Evolutionary conservation across 78 protist species (phyloP), one percentile per base, ranked within the genome.

Genomic region (Dictyostelium firmibasis): DNA sequence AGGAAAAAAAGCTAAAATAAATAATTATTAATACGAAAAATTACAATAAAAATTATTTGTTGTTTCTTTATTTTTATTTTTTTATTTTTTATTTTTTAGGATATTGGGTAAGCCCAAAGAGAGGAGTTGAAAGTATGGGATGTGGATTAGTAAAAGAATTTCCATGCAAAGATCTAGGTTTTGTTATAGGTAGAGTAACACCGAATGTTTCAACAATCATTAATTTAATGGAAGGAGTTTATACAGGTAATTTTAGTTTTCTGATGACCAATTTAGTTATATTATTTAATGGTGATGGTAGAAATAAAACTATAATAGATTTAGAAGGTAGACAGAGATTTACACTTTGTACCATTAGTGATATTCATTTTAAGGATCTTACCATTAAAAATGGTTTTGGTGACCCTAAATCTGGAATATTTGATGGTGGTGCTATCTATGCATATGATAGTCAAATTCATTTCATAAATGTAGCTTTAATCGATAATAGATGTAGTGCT

Each of bases 301-400:
- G 57, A 31, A 29, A 31, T 31, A 75, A 29, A 36, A 75, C 81
- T 20, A 75, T 35, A 10, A 75, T 75, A 25, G 81, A 75, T 75
- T 75, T 75, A 35, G 81, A 75, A 27, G 18, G 41, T 18, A 75
- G 29, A 35, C 81, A 75, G 36, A 75, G 81, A 36, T 75, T 75
- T 35, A 16, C 35, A 20, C 9, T 36, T 75, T 36, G 27, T 7
- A 75, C 81, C 0, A 75, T 75, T 20, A 75, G 57, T 20, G 50
- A 31, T 20, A 14, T 75, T 20, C 43, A 75, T 75, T 36, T 75
- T 38, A 36, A 35, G 11, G 81, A 36, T 31, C 11, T 75, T 20
- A 25, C 81, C 33, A 36, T 75, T 35, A 75, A 25, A 20, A 75
- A 75, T 75, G 81, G 81, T 35, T 75, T 36, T 36, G 50, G 33